These are phyloP conservation scores for Annulohypoxylon nitens DNA, from an alignment of 495 filamentous ascomycete genomes.

Conservation along the genomic window DNA sequence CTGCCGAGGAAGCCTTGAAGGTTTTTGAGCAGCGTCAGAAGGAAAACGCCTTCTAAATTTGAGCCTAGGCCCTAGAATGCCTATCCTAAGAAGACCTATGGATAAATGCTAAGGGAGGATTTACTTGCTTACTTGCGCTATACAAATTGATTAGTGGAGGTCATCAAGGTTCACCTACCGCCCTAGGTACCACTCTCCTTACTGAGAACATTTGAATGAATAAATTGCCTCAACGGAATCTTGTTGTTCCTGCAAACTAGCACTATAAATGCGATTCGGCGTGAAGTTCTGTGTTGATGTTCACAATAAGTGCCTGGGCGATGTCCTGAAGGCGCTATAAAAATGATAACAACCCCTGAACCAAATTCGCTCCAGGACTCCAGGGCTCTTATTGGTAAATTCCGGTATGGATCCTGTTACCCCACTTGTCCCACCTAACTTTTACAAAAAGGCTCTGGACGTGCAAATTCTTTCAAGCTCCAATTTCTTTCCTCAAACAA, in stretches of 20 bases:
- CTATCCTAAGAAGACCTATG: neutral
- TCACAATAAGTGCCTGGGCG: neutral
- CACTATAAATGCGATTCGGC: neutral
- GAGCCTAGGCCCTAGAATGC: neutral
- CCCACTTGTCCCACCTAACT: neutral
- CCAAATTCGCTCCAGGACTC: too few species aligned
- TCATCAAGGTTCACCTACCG: slow-evolving; percentile 6
- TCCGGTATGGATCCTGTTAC: too few species aligned
- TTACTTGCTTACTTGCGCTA: neutral
- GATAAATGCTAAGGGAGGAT: neutral
- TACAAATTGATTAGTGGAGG: neutral
- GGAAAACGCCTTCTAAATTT: slow-evolving; percentile 46
- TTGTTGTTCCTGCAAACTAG: slow-evolving; percentile 10
- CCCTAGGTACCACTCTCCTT: slow-evolving; percentile 15
- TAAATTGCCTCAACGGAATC: neutral
- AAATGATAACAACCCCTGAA: neutral
- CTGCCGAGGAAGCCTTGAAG: slow-evolving; percentile 83
- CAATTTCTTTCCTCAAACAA: neutral
- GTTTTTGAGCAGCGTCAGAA: slow-evolving; percentile 81
- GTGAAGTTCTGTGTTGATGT: neutral
- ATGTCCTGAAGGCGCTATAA: neutral
- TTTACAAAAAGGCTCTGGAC: slow-evolving; percentile 14
- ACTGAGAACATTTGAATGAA: slow-evolving; percentile 1
- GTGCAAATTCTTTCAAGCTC: slow-evolving; percentile 2
- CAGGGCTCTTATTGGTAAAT: neutral